A percentile compares a stretch with the other conserved stretches of the same genome.
These are phyloP conservation scores for Pyronema domesticum DNA, from an alignment of 495 filamentous ascomycete genomes.

Conservation along the genomic window DNA sequence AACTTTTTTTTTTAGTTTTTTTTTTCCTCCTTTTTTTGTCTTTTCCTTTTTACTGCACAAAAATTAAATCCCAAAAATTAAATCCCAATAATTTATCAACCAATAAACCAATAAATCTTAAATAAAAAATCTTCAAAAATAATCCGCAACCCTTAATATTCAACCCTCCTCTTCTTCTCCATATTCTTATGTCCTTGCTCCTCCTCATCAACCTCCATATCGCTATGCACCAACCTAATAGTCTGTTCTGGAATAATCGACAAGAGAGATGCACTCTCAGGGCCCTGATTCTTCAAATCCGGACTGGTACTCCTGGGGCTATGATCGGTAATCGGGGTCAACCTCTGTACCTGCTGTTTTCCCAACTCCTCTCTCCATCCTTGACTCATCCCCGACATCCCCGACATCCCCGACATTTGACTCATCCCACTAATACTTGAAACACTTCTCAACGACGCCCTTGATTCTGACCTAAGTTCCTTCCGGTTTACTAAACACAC, in stretches of 20 bases:
- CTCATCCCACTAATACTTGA: not conserved
- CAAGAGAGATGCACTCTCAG: not conserved
- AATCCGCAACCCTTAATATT: no score
- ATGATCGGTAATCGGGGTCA: slow-evolving; percentile 20
- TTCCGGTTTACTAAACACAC: slow-evolving; percentile 57
- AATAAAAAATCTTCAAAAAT: no score
- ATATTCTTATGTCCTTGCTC: not conserved
- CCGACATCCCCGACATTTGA: not conserved
- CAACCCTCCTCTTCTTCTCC: slow-evolving; percentile 2
- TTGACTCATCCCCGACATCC: not conserved
- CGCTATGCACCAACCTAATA: slow-evolving; percentile 13
- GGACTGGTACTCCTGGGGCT: slow-evolving; percentile 14
- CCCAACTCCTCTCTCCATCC: slow-evolving; percentile 12
- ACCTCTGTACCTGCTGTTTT: slow-evolving; percentile 6
- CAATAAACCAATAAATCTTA: no score
- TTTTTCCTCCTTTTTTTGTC: no score
- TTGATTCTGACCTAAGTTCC: slow-evolving; percentile 16
- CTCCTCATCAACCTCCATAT: slow-evolving; percentile 1
- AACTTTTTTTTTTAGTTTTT: no score
- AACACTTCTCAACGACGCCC: not conserved
- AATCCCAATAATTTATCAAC: no score
- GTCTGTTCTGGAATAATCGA: slow-evolving; percentile 19
- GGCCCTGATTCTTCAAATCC: slow-evolving; percentile 13
- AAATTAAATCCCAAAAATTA: no score
- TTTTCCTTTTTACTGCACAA: no score